Conservation (phyloP, 208 protist genomes). For the Acanthamoeba castellanii region DNA sequence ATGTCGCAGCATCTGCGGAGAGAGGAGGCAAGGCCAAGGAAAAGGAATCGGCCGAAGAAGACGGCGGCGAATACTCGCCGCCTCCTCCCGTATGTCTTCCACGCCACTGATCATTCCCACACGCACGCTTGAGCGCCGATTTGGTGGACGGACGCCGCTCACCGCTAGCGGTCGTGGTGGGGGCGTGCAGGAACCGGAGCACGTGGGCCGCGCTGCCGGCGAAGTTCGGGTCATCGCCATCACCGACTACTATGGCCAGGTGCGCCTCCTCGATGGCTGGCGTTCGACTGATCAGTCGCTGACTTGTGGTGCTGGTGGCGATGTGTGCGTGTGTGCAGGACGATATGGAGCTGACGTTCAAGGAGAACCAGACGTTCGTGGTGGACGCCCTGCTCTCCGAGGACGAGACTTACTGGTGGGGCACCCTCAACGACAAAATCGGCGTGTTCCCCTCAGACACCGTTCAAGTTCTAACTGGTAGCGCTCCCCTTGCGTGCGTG, state of each 20-base stretch:
- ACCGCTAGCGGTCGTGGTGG: no score
- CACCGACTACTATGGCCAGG: constrained; percentile 29
- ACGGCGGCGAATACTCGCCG: no score
- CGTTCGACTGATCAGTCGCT: no score
- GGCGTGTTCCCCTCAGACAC: background rate
- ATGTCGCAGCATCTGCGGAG: no score
- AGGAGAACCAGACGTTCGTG: constrained; percentile 17
- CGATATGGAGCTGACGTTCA: constrained; percentile 31
- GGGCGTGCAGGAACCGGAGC: background rate
- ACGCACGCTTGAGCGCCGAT: no score
- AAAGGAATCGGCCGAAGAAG: background rate
- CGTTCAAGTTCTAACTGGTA: background rate
- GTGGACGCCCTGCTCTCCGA: constrained; percentile 14
- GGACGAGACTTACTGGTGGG: constrained; percentile 37
- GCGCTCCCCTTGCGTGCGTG: background rate
- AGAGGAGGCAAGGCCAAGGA: background rate
- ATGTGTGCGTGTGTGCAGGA: background rate
- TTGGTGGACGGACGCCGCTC: no score
- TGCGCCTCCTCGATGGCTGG: background rate
- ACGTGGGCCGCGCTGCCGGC: background rate
- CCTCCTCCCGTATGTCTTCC: no score
- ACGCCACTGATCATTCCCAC: no score
- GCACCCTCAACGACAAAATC: background rate
- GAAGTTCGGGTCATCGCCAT: constrained; percentile 10
- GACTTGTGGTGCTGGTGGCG: no score